phyloP scores from a whole-genome alignment of 176 grass and related monocot species.

The Metroxylon sagu region DNA sequence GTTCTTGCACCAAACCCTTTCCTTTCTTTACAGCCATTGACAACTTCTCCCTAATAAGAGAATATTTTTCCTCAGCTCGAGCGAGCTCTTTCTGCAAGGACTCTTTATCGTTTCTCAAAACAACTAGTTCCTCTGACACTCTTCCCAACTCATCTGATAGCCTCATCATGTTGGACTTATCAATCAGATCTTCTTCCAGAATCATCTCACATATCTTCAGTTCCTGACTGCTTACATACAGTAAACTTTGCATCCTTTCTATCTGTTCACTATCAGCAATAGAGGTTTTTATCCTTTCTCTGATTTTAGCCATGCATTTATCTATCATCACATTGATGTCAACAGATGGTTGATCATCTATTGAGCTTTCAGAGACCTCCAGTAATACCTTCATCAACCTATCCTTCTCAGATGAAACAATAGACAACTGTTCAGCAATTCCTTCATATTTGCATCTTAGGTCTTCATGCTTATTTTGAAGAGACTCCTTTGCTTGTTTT shows the following conservation, averaged over 20 bases:
- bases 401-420: conserved; percentile 45
- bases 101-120: conserved; percentile 67
- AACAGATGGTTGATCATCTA: conserved; percentile 30
- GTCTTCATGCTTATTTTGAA: conserved; percentile 68
- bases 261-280: conserved; percentile 27
- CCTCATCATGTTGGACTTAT: conserved; percentile 34
- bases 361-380: conserved; percentile 52
- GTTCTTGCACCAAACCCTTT: conserved; percentile 89
- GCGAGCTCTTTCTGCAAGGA: conserved; percentile 69
- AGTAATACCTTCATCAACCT: conserved; percentile 55
- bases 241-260: conserved; percentile 52
- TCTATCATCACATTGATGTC: conserved; percentile 37
- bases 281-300: conserved; percentile 39
- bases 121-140: conserved; percentile 34
- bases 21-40: conserved; percentile 99
- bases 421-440: conserved; percentile 35
- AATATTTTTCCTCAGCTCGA: conserved; percentile 70
- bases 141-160: conserved; percentile 41
- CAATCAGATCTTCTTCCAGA: conserved; percentile 67
- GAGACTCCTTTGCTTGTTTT: conserved; percentile 61
- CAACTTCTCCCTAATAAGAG: conserved; percentile 83
- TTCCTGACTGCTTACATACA: conserved; percentile 66
- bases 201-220: conserved; percentile 53
- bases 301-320: conserved; percentile 39
- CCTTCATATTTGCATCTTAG: conserved; percentile 44